These are phyloP conservation scores for Cyclotella sp. DNA, from an alignment of 108 stramenopile genomes.

Conservation along the genomic window DNA sequence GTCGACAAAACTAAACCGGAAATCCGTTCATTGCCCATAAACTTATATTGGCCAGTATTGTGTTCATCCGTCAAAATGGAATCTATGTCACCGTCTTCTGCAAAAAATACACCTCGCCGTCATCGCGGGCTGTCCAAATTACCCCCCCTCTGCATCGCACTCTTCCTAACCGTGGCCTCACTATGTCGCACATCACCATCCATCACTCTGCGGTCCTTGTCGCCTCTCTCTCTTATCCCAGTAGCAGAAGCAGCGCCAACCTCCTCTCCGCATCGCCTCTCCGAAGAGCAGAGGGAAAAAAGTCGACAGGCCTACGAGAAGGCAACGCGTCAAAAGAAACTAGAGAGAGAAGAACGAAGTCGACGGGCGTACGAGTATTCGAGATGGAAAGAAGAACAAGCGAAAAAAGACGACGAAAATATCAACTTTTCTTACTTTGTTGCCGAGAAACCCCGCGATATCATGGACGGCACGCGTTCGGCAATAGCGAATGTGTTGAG, in stretches of 20 bases:
- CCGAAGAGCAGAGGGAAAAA: not conserved
- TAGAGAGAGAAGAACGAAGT: slow-evolving; percentile 6
- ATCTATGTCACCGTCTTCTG: not conserved
- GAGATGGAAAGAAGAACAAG: slow-evolving; percentile 16
- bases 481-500: slow-evolving; percentile 30
- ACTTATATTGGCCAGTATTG: too few relatives aligned
- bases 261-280: not conserved
- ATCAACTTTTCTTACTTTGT: slow-evolving; percentile 16
- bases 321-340: not conserved
- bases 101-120: not conserved
- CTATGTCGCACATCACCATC: not conserved
- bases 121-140: not conserved
- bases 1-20: too few relatives aligned
- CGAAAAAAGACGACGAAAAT: not conserved
- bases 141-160: not conserved
- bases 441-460: slow-evolving; percentile 36
- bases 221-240: not conserved
- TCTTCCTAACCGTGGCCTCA: not conserved
- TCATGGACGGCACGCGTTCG: slow-evolving; percentile 26
- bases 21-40: too few relatives aligned
- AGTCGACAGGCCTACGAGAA: not conserved
- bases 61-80: not conserved
- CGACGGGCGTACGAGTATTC: slow-evolving; percentile 1
- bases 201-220: not conserved
- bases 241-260: not conserved